A percentile compares a stretch with the other conserved stretches of the same genome.
phyloP scores from a whole-genome alignment of 2,329 filamentous ascomycete genomes.

The Pestalotiopsis sp. region DNA sequence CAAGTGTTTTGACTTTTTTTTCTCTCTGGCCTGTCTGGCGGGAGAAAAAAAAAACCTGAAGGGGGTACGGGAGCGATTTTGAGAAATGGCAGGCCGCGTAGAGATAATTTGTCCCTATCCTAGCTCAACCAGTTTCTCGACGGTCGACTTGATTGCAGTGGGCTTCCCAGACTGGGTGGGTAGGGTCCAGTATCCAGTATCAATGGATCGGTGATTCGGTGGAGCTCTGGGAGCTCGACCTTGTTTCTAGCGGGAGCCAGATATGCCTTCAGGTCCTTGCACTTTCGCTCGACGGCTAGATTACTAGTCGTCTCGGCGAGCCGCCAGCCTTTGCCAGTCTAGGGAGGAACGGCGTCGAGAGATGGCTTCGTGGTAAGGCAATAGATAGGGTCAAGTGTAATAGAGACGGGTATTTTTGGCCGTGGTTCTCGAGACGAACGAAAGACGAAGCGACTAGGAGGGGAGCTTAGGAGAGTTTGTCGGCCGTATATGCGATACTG shows the following conservation, averaged over 20 bases:
- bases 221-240: constrained; percentile 8
- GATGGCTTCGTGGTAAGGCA: background rate
- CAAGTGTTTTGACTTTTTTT: background rate
- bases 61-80: background rate
- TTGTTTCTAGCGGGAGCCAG: constrained; percentile 11
- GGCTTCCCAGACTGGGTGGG: constrained; percentile 1
- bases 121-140: constrained; percentile 8
- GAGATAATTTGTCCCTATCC: constrained; percentile 11
- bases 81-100: constrained; percentile 3
- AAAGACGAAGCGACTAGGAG: background rate
- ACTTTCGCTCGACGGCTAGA: constrained; percentile 2
- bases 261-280: constrained; percentile 7
- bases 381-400: background rate
- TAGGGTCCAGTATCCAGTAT: constrained; percentile 5
- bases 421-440: background rate
- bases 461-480: constrained; percentile 6
- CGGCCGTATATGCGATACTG: background rate
- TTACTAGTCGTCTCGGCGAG: background rate
- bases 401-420: background rate
- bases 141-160: constrained; percentile 13
- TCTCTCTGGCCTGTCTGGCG: background rate
- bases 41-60: background rate
- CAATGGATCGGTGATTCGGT: constrained; percentile 14
- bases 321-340: background rate
- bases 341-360: constrained; percentile 5